Evolutionary conservation across 257 asterid genomes (phyloP), one percentile per base, ranked within the genome.

Genomic region (Primulina tabacum): DNA sequence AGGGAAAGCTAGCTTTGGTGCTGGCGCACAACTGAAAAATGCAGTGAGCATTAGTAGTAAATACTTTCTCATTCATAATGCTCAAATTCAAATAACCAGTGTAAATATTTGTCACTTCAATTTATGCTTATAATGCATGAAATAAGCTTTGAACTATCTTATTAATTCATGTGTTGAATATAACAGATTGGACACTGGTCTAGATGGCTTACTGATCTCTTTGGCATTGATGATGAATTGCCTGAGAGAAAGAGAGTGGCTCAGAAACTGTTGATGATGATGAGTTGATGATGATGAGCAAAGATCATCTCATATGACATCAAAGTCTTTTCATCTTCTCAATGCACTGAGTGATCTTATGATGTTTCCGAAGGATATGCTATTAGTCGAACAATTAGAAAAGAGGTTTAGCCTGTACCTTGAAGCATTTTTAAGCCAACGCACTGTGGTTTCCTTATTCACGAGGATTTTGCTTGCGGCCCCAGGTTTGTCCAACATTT

Each of bases 341-440:
- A 87, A 85, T 71, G 89, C 91, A 40, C 74, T 91, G 81, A 89
- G 97, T 80, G 95, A 92, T 76, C 95, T 92, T 10, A 86, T 92
- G 96, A 92, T 92, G 97, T 96, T 92, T 64, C 97, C 97, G 8
- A 92, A 92, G 83, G 97, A 92, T 78, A 78, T 89, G 95, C 82
- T 89, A 40, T 70, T 86, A 68, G 86, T 67, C 86, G 69, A 35
- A 80, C 90, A 20, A 68, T 82, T 70, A 77, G 97, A 80, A 87
- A 86, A 83, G 95, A 92, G 95, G 96, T 88, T 38, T 14, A 43
- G 55, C 66, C 28, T 55, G 57, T 58, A 26, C 78, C 71, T 69
- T 59, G 21, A 64, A 29, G 43, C 56, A 72, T 67, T 47, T 30
- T 69, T 70, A 64, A 11, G 5, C 40, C 35, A 21, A 32, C 3